Evolutionary conservation across 2,329 filamentous ascomycete genomes (phyloP).

Genomic region (Trichoderma pleuroti): DNA sequence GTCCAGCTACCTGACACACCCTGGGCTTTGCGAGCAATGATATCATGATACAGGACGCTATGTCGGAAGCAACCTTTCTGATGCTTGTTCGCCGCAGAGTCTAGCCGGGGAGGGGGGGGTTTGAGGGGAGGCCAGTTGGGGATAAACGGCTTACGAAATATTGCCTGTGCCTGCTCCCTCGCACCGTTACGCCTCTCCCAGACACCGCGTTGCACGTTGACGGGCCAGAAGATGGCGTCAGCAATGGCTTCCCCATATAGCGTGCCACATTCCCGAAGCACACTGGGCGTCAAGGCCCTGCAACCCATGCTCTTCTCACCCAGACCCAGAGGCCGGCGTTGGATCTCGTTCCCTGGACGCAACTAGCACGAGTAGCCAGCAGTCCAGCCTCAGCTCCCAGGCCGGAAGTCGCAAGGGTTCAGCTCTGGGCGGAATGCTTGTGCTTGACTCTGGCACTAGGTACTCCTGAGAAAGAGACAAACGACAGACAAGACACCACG

Average conservation of each 20-base stretch:
- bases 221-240: slow-evolving; percentile 17
- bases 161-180: background rate
- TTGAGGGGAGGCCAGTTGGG: background rate
- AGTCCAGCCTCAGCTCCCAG: slow-evolving; percentile 10
- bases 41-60: slow-evolving; percentile 32
- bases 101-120: slow-evolving; percentile 19
- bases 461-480: background rate
- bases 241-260: slow-evolving; percentile 17
- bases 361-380: slow-evolving; percentile 3
- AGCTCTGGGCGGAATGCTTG: no score
- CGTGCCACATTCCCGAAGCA: slow-evolving; percentile 18
- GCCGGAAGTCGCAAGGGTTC: background rate
- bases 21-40: slow-evolving; percentile 25
- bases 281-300: slow-evolving; percentile 6
- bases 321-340: background rate
- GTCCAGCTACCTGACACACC: slow-evolving; percentile 8
- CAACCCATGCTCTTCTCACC: slow-evolving; percentile 15
- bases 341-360: slow-evolving; percentile 6
- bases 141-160: background rate
- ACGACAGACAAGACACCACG: background rate
- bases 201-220: slow-evolving; percentile 12
- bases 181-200: background rate
- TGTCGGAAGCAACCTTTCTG: slow-evolving; percentile 22
- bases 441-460: no score
- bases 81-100: slow-evolving; percentile 19